These are phyloP conservation scores for Plasmodium inui DNA, from an alignment of 169 alveolate genomes.

Conservation along the genomic window DNA sequence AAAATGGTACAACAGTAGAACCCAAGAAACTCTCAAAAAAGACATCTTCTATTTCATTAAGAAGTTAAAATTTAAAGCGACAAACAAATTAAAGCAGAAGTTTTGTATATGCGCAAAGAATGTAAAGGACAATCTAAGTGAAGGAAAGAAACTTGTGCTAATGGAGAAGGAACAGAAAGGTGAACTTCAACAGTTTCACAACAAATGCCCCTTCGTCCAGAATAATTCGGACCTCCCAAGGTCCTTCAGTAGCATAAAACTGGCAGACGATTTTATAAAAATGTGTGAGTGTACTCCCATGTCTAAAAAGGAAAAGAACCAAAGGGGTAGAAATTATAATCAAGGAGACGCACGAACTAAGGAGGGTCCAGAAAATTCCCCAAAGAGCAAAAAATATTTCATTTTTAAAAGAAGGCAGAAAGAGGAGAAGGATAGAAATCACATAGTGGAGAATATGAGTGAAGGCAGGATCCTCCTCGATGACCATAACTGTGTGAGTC, in stretches of 20 bases:
- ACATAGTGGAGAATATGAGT: neutral
- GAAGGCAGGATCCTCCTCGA: neutral
- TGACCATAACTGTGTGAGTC: neutral
- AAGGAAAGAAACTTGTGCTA: neutral
- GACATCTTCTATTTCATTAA: slow-evolving; percentile 4
- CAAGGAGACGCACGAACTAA: neutral
- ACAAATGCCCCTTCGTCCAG: neutral
- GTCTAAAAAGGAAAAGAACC: neutral
- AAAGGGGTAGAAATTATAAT: neutral
- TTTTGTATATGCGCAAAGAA: neutral
- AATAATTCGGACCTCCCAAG: neutral
- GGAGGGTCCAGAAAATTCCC: neutral
- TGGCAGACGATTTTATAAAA: neutral
- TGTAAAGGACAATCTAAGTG: neutral
- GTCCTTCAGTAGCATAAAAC: neutral
- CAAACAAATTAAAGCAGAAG: neutral
- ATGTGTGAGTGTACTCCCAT: neutral
- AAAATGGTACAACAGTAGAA: neutral
- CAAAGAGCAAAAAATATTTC: neutral
- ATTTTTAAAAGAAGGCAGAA: neutral
- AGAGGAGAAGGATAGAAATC: neutral
- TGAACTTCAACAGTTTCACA: neutral
- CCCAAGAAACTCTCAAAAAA: slow-evolving; percentile 15
- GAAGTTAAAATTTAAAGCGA: slow-evolving; percentile 11
- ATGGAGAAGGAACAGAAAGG: neutral